A percentile compares a stretch with the other conserved stretches of the same genome.
These are phyloP conservation scores for Fagopyrum esculentum DNA, from an alignment of 148 eudicot species.

Conservation along the genomic window DNA sequence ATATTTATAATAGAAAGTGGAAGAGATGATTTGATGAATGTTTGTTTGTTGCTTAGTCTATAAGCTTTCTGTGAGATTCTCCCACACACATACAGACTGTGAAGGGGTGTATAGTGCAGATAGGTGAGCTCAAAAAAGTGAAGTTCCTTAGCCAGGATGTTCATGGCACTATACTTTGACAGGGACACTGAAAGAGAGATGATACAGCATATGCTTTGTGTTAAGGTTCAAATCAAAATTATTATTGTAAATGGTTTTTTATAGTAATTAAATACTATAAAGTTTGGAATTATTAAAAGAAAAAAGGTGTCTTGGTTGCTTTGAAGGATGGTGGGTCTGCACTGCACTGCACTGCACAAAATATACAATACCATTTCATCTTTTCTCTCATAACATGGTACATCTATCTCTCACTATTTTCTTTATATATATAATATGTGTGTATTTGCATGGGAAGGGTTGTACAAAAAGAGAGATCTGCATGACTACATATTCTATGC, in stretches of 20 bases:
- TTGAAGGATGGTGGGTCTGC: constrained; percentile 15
- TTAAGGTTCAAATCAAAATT: constrained; percentile 5
- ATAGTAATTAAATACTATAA: constrained; percentile 10
- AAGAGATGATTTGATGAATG: constrained; percentile 9
- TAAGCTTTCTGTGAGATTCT: constrained; percentile 30
- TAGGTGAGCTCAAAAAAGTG: background rate
- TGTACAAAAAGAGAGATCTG: background rate
- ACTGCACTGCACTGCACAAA: background rate
- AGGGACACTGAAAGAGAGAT: constrained; percentile 1
- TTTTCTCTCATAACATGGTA: background rate
- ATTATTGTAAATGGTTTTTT: background rate
- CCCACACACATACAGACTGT: constrained; percentile 4
- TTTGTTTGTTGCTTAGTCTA: constrained; percentile 28
- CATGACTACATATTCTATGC: background rate
- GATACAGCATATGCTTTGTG: constrained; percentile 11
- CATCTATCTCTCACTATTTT: background rate
- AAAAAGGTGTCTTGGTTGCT: constrained; percentile 10
- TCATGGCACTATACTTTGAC: constrained; percentile 11
- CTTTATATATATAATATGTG: no score
- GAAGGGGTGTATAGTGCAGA: background rate
- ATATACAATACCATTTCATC: background rate
- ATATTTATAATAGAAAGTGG: constrained; percentile 7
- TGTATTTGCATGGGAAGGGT: constrained; percentile 1
- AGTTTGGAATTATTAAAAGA: constrained; percentile 10
- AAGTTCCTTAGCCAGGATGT: constrained; percentile 13